Conservation (phyloP, 208 protist genomes). For the Wallacemonas sp. region DNA sequence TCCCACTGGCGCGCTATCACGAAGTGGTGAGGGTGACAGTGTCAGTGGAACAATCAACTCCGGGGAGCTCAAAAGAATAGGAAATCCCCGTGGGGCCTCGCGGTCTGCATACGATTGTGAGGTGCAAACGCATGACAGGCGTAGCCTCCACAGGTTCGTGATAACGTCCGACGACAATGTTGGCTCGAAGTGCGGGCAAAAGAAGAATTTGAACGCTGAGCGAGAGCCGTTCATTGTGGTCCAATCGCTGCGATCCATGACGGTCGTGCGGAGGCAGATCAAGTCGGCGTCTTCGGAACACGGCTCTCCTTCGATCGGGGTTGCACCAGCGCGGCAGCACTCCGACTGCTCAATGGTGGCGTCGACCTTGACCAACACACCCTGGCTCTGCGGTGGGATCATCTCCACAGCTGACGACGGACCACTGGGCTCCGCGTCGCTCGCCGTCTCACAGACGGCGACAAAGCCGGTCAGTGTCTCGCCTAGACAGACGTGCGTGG, state of each 20-base stretch:
- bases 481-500: background rate
- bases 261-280: background rate
- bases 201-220: slow-evolving; percentile 14
- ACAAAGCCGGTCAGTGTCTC: background rate
- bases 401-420: background rate
- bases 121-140: slow-evolving; percentile 3
- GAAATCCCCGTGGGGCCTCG: slow-evolving; percentile 19
- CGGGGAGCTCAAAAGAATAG: slow-evolving; percentile 2
- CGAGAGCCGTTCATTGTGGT: background rate
- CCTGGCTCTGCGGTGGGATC: background rate
- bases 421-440: background rate
- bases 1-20: slow-evolving; percentile 8
- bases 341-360: background rate
- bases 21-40: slow-evolving; percentile 25
- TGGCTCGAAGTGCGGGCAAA: background rate
- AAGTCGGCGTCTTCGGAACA: background rate
- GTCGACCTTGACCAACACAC: slow-evolving; percentile 5
- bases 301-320: background rate
- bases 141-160: slow-evolving; percentile 7
- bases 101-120: slow-evolving; percentile 9
- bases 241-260: background rate
- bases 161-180: slow-evolving; percentile 1
- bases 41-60: slow-evolving; percentile 46
- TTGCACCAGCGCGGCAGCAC: background rate
- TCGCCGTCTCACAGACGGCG: background rate